Conservation (phyloP, 2,329 filamentous ascomycete species). For the Colletotrichum tropicale region DNA sequence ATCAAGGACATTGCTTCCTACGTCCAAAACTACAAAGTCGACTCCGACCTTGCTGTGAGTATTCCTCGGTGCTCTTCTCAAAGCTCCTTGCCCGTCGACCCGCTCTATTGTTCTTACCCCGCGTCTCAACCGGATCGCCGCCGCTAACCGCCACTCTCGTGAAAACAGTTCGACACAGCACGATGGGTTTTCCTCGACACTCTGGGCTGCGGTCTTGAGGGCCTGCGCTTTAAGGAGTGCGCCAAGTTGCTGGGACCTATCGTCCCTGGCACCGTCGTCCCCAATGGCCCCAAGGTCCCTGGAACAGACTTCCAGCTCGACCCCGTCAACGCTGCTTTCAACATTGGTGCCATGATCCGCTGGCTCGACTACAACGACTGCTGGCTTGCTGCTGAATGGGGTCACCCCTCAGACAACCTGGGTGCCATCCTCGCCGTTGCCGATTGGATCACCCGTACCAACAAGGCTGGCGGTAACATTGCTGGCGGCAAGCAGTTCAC, state of each 20-base stretch:
- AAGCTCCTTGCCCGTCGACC: background rate
- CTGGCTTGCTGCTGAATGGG: slow-evolving; percentile 99
- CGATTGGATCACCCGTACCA: slow-evolving; percentile 96
- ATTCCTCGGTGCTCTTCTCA: background rate
- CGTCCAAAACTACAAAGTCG: slow-evolving; percentile 88
- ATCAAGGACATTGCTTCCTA: slow-evolving; percentile 95
- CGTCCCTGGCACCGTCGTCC: slow-evolving; percentile 88
- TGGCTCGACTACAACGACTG: slow-evolving; percentile 99
- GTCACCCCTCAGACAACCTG: slow-evolving; percentile 96
- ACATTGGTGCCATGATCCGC: slow-evolving; percentile 98
- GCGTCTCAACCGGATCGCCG: slow-evolving; percentile 21
- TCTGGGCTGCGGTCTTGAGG: slow-evolving; percentile 94
- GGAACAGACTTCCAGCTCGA: slow-evolving; percentile 95
- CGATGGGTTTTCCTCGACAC: slow-evolving; percentile 97
- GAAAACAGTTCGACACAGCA: slow-evolving; percentile 83
- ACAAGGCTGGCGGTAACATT: slow-evolving; percentile 76
- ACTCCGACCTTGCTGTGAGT: slow-evolving; percentile 91
- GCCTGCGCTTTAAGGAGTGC: slow-evolving; percentile 94
- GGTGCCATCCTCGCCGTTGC: slow-evolving; percentile 95
- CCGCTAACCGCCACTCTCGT: slow-evolving; percentile 28
- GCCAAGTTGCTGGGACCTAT: slow-evolving; percentile 91
- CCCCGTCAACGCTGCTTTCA: slow-evolving; percentile 95
- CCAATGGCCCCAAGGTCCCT: slow-evolving; percentile 88
- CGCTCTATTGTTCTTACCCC: slow-evolving; percentile 19
- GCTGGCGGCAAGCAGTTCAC: slow-evolving; percentile 89